A percentile compares a stretch with the other conserved stretches of the same genome.
Conservation (phyloP, 1,139 yeast genomes). For the Scheffersomyces cryptocercus region DNA sequence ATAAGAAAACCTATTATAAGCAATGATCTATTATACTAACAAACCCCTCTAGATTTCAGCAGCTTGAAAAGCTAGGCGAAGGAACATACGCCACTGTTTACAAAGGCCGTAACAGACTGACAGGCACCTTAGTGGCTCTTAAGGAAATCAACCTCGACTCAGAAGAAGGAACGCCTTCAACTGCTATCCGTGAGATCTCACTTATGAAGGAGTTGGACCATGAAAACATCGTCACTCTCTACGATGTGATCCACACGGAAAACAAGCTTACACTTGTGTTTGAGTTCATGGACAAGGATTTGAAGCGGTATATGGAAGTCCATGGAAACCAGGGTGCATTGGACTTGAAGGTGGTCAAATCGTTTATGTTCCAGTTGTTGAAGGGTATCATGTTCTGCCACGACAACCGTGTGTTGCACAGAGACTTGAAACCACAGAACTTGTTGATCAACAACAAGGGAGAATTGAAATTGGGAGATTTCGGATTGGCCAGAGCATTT, state of each 20-base stretch:
- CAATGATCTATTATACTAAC: constrained; percentile 5
- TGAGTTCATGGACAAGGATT: constrained; percentile 91
- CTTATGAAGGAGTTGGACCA: constrained; percentile 94
- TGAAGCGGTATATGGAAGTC: constrained; percentile 91
- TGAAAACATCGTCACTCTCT: constrained; percentile 88
- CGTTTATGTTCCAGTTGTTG: constrained; percentile 88
- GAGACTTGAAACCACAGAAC: constrained; percentile 96
- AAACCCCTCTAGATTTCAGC: constrained; percentile 37
- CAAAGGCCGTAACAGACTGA: constrained; percentile 87
- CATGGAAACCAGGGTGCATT: constrained; percentile 82
- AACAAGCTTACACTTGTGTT: constrained; percentile 91
- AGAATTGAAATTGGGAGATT: constrained; percentile 92
- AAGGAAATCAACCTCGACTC: constrained; percentile 93
- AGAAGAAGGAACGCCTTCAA: constrained; percentile 97
- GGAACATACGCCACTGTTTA: constrained; percentile 99
- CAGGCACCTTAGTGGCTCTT: constrained; percentile 91
- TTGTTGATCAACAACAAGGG: constrained; percentile 85
- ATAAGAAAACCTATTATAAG: too few relatives aligned
- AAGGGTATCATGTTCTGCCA: constrained; percentile 94
- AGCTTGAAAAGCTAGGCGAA: constrained; percentile 90
- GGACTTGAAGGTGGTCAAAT: constrained; percentile 76
- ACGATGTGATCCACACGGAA: constrained; percentile 96
- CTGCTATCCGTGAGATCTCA: constrained; percentile 95
- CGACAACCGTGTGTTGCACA: constrained; percentile 89
- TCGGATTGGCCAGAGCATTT: constrained; percentile 95